Percentiles rank a stretch among this genome's conserved stretches.
Evolutionary conservation across 768 basidiomycete species (phyloP).

Genomic region (Auriscalpium microsporum): DNA sequence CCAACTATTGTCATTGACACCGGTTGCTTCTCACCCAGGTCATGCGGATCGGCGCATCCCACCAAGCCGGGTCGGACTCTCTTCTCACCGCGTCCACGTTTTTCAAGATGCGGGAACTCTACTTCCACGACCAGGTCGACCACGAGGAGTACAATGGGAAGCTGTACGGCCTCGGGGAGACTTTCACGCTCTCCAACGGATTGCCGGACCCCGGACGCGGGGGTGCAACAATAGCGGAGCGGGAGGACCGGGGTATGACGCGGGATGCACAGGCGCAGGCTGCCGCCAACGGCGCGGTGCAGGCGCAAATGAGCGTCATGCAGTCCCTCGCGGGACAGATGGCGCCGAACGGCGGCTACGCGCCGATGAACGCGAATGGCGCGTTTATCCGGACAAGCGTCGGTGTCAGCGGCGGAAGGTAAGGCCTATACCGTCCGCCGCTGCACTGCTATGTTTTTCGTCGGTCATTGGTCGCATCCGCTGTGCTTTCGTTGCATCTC

Average conservation of each 20-base stretch:
- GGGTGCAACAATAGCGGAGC: constrained; percentile 74
- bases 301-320: background rate
- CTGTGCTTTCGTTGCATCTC: background rate
- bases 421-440: background rate
- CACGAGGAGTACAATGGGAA: constrained; percentile 76
- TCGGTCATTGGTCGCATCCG: background rate
- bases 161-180: constrained; percentile 76
- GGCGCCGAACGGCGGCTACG: constrained; percentile 11
- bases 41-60: constrained; percentile 79
- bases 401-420: constrained; percentile 12
- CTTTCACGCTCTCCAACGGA: constrained; percentile 61
- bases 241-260: constrained; percentile 54
- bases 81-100: constrained; percentile 89
- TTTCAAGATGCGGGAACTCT: constrained; percentile 90
- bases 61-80: constrained; percentile 97
- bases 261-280: constrained; percentile 46
- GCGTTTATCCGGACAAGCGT: constrained; percentile 13
- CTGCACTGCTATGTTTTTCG: background rate
- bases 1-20: background rate
- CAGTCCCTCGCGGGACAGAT: constrained; percentile 7
- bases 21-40: constrained; percentile 41
- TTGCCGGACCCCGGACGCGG: constrained; percentile 57
- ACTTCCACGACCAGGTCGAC: constrained; percentile 87
- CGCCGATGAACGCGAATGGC: constrained; percentile 14
- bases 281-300: background rate